These are phyloP conservation scores for Podospora conica DNA, from an alignment of 495 filamentous ascomycete species.

Conservation along the genomic window DNA sequence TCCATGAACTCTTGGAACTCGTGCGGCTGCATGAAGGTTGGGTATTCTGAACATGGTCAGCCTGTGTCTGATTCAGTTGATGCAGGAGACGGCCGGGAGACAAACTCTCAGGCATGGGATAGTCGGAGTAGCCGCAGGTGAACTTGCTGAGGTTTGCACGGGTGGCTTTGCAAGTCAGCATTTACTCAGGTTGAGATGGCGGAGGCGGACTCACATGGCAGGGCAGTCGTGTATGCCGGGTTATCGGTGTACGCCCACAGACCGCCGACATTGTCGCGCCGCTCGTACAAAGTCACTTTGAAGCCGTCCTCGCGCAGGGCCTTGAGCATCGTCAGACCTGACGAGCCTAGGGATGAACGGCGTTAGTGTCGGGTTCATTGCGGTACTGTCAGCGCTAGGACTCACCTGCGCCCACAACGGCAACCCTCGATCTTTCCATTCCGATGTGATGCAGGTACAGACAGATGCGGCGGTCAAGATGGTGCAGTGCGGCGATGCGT, in stretches of 20 bases:
- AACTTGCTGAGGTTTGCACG: slow-evolving; percentile 31
- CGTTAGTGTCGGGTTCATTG: neutral
- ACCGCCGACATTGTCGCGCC: slow-evolving; percentile 30
- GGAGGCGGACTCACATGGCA: slow-evolving; percentile 18
- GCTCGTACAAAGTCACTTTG: slow-evolving; percentile 30
- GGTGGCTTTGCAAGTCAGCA: slow-evolving; percentile 15
- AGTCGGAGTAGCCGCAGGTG: slow-evolving; percentile 32
- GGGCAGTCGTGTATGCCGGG: slow-evolving; percentile 22
- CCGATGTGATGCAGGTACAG: too few relatives aligned
- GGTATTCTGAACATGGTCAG: slow-evolving; percentile 9
- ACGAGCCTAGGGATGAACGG: slow-evolving; percentile 19
- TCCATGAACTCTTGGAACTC: slow-evolving; percentile 10
- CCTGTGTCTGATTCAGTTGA: too few relatives aligned
- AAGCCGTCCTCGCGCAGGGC: slow-evolving; percentile 35
- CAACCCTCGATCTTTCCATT: too few relatives aligned
- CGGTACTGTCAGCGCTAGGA: slow-evolving; percentile 5
- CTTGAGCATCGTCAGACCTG: slow-evolving; percentile 34
- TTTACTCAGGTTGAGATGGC: slow-evolving; percentile 6
- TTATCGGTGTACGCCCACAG: slow-evolving; percentile 36
- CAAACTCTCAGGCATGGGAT: slow-evolving; percentile 34
- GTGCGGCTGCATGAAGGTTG: slow-evolving; percentile 4
- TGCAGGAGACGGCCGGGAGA: too few relatives aligned
- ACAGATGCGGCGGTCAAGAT: too few relatives aligned
- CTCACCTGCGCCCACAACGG: too few relatives aligned
- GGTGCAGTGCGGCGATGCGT: too few relatives aligned